Base-by-base conservation (phyloP, 2,329 filamentous ascomycete genomes). In the Diplodia seriata region DNA sequence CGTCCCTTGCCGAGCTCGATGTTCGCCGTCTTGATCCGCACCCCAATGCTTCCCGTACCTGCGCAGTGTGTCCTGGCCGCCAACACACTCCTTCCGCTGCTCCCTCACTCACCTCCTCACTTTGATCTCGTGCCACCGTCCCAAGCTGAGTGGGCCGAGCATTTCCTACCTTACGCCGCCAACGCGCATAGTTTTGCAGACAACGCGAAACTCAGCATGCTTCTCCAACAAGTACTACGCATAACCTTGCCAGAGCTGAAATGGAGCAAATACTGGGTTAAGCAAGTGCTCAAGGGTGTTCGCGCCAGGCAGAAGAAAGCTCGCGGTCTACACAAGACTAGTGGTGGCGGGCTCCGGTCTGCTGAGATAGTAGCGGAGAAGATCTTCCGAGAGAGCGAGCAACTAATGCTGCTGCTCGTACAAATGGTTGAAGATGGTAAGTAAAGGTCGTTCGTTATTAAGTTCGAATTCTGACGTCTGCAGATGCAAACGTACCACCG, bases 1-100 rank as follows among this genome's bases (percentile, higher is more conserved):
- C 85, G 85, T 69, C 81, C 84, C n/a, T 79, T 90, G 1, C 86
- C 89, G 0, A 79, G 90, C 1, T 77, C 83, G 1, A 76, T 85
- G 23, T 91, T 91, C 72, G 78, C 83, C 6, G 79, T 86, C 1
- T 85, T 91, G 70, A 75, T 88, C 6, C 80, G 82, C 70, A 78
- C 82, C 65, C 78, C 83, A 9, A 77, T 81, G 29, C 78, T 86
- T 5, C 75, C 80, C 0, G 76, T 78, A 0, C 73, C 78, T 31
- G 77, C 80, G 1, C 83, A 84, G 57, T 80, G 83, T 36, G 83
- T 83, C 2, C 81, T 91, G 26, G 74, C 75, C 55, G 71, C 72
- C 12, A 79, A 78, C 56, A 70, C 77, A 4, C 66, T 79, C 8
- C 68, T 76, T 15, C 73, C 75, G 2, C 68, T 79, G 6, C 69